Percentiles rank a stretch among this genome's conserved stretches.
Evolutionary conservation across 805 yeast genomes (phyloP).

Genomic region (Yamadazyma olivae): DNA sequence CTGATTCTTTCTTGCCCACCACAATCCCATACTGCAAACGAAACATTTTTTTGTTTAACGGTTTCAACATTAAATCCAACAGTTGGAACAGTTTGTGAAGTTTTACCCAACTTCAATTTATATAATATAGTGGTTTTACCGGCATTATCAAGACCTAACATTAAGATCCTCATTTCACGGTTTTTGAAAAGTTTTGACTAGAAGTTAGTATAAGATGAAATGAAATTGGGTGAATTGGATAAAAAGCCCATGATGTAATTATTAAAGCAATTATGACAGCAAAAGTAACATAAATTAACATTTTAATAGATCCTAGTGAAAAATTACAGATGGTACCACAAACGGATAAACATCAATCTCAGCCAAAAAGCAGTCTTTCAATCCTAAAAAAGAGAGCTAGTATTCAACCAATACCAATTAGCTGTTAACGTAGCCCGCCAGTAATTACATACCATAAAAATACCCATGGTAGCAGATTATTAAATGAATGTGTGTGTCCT

Average conservation of each 20-base stretch:
- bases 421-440: neutral
- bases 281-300: too few species aligned
- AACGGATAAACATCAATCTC: too few species aligned
- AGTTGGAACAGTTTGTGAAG: constrained; percentile 81
- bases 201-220: neutral
- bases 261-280: too few species aligned
- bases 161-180: constrained; percentile 93
- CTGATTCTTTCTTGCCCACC: constrained; percentile 94
- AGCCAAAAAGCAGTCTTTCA: too few species aligned
- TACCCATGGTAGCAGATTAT: constrained; percentile 9
- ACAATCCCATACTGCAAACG: constrained; percentile 90
- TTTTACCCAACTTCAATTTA: constrained; percentile 73
- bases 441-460: constrained; percentile 12
- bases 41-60: constrained; percentile 74
- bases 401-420: too few species aligned
- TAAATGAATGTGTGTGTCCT: neutral
- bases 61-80: constrained; percentile 93
- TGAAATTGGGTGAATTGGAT: neutral
- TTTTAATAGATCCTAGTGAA: too few species aligned
- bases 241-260: too few species aligned
- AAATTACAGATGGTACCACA: too few species aligned
- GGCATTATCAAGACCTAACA: constrained; percentile 92
- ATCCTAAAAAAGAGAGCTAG: too few species aligned
- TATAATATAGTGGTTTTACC: constrained; percentile 89
- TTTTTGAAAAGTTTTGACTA: constrained; percentile 53